A percentile compares a stretch with the other conserved stretches of the same genome.
These are phyloP conservation scores for Globisporangium orthogonon DNA, from an alignment of 352 stramenopile genomes.

Conservation along the genomic window DNA sequence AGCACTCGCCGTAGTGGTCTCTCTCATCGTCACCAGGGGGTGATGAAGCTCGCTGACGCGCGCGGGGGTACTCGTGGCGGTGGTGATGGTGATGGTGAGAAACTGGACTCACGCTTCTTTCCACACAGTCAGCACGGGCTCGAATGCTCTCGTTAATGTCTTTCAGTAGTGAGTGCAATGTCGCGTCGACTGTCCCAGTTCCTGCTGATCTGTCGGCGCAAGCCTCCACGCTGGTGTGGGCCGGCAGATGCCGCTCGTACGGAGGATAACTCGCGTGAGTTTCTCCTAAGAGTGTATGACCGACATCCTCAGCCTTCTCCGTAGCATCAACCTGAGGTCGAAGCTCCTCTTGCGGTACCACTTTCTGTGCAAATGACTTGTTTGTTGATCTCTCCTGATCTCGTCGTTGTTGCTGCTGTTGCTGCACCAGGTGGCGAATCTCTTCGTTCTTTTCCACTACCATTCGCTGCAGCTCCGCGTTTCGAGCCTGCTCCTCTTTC, in stretches of 20 bases:
- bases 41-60: not conserved
- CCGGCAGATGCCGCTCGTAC: not conserved
- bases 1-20: not conserved
- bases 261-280: not conserved
- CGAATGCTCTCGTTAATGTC: constrained; percentile 9
- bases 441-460: constrained; percentile 68
- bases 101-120: not conserved
- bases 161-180: constrained; percentile 4
- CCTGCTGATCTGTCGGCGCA: not conserved
- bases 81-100: not conserved
- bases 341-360: not conserved
- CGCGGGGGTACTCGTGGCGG: not conserved
- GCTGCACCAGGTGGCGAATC: constrained; percentile 37
- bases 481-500: constrained; percentile 49
- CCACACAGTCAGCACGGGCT: constrained; percentile 1
- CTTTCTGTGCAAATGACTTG: not conserved
- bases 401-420: constrained; percentile 19
- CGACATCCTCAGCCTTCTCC: not conserved
- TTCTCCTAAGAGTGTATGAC: not conserved
- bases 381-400: not conserved
- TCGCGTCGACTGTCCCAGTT: not conserved
- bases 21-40: not conserved
- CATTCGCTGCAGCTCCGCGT: constrained; percentile 41
- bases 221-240: not conserved
- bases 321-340: not conserved